Percentiles rank a stretch among this genome's conserved stretches.
These are phyloP conservation scores for Boletus rubroflammeus DNA, from an alignment of 768 basidiomycete species.

Conservation along the genomic window DNA sequence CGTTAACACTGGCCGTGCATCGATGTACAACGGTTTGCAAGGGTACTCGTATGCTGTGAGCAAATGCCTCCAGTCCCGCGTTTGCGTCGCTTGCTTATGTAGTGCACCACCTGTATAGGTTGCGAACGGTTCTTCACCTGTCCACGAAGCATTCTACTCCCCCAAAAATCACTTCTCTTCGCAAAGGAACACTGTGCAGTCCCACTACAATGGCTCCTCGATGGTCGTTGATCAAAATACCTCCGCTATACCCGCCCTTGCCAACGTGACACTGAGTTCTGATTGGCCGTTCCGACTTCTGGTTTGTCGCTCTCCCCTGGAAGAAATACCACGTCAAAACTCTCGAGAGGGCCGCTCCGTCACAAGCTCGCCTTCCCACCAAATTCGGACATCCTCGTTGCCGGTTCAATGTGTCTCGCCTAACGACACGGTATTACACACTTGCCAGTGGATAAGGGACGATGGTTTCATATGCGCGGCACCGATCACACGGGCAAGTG, in stretches of 20 bases:
- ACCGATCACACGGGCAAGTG: background rate
- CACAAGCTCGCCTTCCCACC: background rate
- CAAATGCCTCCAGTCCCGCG: too few relatives aligned
- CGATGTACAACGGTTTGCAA: too few relatives aligned
- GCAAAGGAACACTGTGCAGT: accelerated
- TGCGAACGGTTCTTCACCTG: background rate
- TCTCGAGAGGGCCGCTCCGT: background rate
- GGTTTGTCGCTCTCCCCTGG: too few relatives aligned
- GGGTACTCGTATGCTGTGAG: background rate
- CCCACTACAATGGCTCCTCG: background rate
- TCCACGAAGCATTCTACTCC: too few relatives aligned
- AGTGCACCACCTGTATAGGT: background rate
- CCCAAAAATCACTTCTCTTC: background rate
- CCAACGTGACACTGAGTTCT: background rate
- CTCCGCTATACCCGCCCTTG: background rate
- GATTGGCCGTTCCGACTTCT: background rate
- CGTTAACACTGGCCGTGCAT: accelerated
- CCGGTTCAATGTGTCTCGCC: background rate
- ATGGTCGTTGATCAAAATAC: background rate
- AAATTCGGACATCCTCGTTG: background rate
- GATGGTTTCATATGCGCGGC: constrained; percentile 1
- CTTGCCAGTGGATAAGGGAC: constrained; percentile 5
- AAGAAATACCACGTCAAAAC: background rate
- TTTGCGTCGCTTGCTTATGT: background rate
- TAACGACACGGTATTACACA: background rate